phyloP scores from a whole-genome alignment of 2,329 filamentous ascomycete species.

The Cryphonectria parasitica region DNA sequence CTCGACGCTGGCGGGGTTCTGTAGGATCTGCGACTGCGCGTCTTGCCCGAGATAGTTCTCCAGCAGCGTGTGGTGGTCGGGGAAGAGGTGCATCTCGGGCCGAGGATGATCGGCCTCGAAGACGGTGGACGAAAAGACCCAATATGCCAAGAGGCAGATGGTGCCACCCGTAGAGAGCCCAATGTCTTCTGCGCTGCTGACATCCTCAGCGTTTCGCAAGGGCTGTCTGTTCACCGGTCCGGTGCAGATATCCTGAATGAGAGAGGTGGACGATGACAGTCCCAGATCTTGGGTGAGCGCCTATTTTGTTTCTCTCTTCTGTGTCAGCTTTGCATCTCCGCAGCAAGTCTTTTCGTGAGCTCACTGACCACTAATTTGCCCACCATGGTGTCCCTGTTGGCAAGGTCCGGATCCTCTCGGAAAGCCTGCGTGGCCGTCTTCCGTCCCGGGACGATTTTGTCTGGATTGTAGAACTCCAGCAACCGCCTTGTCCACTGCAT shows the following conservation, averaged over 20 bases:
- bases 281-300: slow-evolving; percentile 68
- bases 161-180: slow-evolving; percentile 62
- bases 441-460: slow-evolving; percentile 64
- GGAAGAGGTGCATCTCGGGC: slow-evolving; percentile 62
- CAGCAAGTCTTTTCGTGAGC: background rate
- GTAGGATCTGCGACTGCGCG: slow-evolving; percentile 52
- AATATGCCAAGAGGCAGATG: slow-evolving; percentile 63
- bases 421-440: slow-evolving; percentile 67
- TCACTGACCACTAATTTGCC: slow-evolving; percentile 69
- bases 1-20: slow-evolving; percentile 60
- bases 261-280: slow-evolving; percentile 49
- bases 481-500: slow-evolving; percentile 67
- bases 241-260: slow-evolving; percentile 51
- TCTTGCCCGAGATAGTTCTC: slow-evolving; percentile 57
- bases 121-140: slow-evolving; percentile 64
- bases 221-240: slow-evolving; percentile 49
- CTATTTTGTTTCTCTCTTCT: slow-evolving; percentile 37
- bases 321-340: slow-evolving; percentile 24
- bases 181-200: slow-evolving; percentile 50
- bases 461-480: slow-evolving; percentile 70
- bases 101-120: slow-evolving; percentile 60
- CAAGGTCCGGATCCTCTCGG: slow-evolving; percentile 63
- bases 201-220: slow-evolving; percentile 40
- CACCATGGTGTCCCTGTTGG: slow-evolving; percentile 67
- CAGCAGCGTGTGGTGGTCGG: slow-evolving; percentile 60